Base-by-base conservation (phyloP, 1,284 basidiomycete genomes). In the Apiotrichum sp. region DNA sequence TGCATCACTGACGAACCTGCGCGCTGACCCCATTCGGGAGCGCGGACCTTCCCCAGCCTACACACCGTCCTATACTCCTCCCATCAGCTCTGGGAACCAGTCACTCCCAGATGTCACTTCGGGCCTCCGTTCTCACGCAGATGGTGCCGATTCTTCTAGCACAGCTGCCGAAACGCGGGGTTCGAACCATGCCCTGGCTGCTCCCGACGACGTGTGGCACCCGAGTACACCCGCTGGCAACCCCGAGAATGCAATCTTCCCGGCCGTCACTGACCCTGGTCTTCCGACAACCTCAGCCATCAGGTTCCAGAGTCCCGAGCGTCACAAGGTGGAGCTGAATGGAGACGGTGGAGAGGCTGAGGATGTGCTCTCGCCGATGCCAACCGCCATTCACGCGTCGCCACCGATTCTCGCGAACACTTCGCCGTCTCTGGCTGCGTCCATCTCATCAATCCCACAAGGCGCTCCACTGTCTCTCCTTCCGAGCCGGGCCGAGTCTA, bases 31-130 rank as follows among this genome's bases (percentile, higher is more conserved):
- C 33, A 14, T 42, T 22, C 47, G 47, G 10, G 64, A 71, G 13
- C 57, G 74, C 42, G 76, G 75, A 3, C 75, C 74, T 4, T 73
- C 73, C 1, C 76, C 75, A 3, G 75, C 76, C 1, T 76, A 76
- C 51, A 73, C 72, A 0, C 64, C 51, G 1, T 39, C 57, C 9
- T 50, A 6, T n/a, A 29, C n/a, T 13, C 31, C 10, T 35, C 10
- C 44, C 3, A 8, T 16, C 14, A 31, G 29, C 5, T 13, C 31
- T 33, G 35, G 35, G 16, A 36, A 29, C 35, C 47, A 40, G 1
- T 34, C 3, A 52, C 62, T 10, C 66, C 66, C 5, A 55, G 65
- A 29, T 53, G 55, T n/a, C 9, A 41, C 64, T 6, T 69, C 67
- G 4, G 63, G 66, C 8, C 22, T 22, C 43, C 65, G 38, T 63